Base-by-base conservation (phyloP, 1,139 yeast genomes). In the Magnusiomyces suaveolens region DNA sequence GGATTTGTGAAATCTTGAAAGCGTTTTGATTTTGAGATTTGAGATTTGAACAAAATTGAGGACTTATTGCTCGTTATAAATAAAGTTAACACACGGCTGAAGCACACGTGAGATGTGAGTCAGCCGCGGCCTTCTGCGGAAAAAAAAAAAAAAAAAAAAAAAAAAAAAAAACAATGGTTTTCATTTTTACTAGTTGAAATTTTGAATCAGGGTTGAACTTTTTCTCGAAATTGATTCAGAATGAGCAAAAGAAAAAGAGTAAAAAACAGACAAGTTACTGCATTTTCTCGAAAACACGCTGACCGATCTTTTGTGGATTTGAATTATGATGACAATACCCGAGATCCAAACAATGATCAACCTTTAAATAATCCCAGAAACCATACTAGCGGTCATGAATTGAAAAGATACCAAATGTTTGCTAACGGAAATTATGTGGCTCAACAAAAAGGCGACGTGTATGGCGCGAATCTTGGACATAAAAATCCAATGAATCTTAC, bases 51-150 rank as follows among this genome's bases (percentile, higher is more conserved):
- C n/a, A n/a, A n/a, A n/a, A n/a, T n/a, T n/a, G n/a, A 8, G 8
- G 44, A 10, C 20, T 29, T 29, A 12, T 12, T 29, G 33, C 33
- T 12, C 6, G 12, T 29, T 29, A 29, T 29, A 29, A 29, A 29
- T 6, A 29, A 6, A 29, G 12, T 12, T 6, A 29, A 12, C 33
- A 29, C 33, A 29, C 6, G 33, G 33, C 23, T 41, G 12, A n/a
- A 12, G 24, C 4, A 10, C 44, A 41, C 44, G 44, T 41, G 44
- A 41, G 33, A 20, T n/a, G 20, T 41, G 44, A 41, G 44, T 41
- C 44, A 41, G 44, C 44, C 44, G 44, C 44, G 44, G 44, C 24
- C 23, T 18, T 41, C 24, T 41, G 44, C 44, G 44, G 20, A 8
- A 6, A 39, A 20, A 39, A 39, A 16, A n/a, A 16, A 36, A 10